These are phyloP conservation scores for Halophytophthora polymorphica DNA, from an alignment of 352 stramenopile species.

Conservation along the genomic window DNA sequence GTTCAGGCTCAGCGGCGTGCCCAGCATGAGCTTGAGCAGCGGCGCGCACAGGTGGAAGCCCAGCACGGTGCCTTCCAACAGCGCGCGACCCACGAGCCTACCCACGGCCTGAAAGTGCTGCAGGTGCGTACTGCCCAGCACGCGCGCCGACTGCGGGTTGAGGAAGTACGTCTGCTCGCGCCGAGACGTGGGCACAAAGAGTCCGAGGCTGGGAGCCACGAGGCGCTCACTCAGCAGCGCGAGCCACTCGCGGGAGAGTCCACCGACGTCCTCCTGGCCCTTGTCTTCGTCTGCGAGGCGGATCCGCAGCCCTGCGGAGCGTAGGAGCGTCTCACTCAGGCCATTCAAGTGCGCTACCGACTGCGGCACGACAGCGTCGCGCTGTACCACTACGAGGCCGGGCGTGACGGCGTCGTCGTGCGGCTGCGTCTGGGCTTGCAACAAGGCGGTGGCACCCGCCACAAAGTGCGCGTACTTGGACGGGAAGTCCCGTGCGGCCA, in stretches of 20 bases:
- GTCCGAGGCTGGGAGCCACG: constrained; percentile 32
- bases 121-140: constrained; percentile 58
- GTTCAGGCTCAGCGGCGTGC: constrained; percentile 90
- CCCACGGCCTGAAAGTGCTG: constrained; percentile 50
- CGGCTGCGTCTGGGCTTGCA: constrained; percentile 5
- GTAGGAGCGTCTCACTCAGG: constrained; percentile 34
- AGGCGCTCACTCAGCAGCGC: constrained; percentile 57
- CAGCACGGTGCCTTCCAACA: constrained; percentile 91
- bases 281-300: constrained; percentile 60
- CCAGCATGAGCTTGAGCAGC: constrained; percentile 97
- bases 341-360: constrained; percentile 50
- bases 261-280: constrained; percentile 40
- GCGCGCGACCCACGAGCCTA: constrained; percentile 50
- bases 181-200: constrained; percentile 59
- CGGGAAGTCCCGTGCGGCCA: constrained; percentile 34
- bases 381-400: constrained; percentile 19
- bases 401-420: not conserved
- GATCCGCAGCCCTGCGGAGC: constrained; percentile 45
- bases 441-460: constrained; percentile 11
- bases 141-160: constrained; percentile 49
- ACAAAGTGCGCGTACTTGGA: constrained; percentile 53
- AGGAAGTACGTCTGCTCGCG: constrained; percentile 58
- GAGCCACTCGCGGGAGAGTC: constrained; percentile 82
- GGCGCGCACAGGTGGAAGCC: constrained; percentile 92
- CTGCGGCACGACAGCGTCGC: constrained; percentile 47